Evolutionary conservation across 2,329 filamentous ascomycete species (phyloP).

Genomic region (Talaromyces atroroseus): DNA sequence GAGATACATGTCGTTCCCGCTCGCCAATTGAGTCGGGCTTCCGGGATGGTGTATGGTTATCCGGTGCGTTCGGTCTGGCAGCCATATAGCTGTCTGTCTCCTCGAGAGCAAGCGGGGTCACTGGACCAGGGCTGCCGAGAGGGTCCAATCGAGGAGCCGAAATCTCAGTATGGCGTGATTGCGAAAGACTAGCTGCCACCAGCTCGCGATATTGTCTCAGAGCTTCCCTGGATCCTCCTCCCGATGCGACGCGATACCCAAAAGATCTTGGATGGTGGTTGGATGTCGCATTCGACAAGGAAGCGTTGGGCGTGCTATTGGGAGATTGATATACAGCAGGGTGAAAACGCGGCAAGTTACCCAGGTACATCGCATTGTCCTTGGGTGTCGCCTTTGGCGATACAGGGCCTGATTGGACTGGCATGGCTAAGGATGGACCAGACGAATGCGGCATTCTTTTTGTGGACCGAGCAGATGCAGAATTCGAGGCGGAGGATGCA

Average conservation of each 20-base stretch:
- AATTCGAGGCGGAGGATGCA: conserved; percentile 10
- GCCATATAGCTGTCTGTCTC: conserved; percentile 38
- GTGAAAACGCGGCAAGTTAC: conserved; percentile 42
- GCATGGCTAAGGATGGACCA: conserved; percentile 20
- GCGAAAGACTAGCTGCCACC: conserved; percentile 28
- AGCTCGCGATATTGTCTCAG: conserved; percentile 41
- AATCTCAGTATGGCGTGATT: conserved; percentile 32
- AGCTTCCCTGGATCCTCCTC: conserved; percentile 33
- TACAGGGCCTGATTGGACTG: conserved; percentile 32
- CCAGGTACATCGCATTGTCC: conserved; percentile 35
- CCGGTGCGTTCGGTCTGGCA: conserved; percentile 24
- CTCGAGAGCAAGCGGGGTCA: conserved; percentile 41
- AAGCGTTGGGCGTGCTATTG: conserved; percentile 18
- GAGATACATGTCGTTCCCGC: conserved; percentile 6
- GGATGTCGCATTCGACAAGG: conserved; percentile 20
- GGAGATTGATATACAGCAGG: conserved; percentile 39
- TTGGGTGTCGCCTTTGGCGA: conserved; percentile 29
- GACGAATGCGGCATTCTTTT: conserved; percentile 13
- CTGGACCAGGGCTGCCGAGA: conserved; percentile 41
- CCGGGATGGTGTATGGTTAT: conserved; percentile 5
- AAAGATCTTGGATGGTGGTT: conserved; percentile 29
- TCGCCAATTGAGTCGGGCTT: conserved; percentile 13
- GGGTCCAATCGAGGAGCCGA: conserved; percentile 42
- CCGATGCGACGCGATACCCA: conserved; percentile 27
- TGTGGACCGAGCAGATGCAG: conserved; percentile 8